Conservation (phyloP, 2,329 filamentous ascomycete genomes). For the Diaporthe caulivora region DNA sequence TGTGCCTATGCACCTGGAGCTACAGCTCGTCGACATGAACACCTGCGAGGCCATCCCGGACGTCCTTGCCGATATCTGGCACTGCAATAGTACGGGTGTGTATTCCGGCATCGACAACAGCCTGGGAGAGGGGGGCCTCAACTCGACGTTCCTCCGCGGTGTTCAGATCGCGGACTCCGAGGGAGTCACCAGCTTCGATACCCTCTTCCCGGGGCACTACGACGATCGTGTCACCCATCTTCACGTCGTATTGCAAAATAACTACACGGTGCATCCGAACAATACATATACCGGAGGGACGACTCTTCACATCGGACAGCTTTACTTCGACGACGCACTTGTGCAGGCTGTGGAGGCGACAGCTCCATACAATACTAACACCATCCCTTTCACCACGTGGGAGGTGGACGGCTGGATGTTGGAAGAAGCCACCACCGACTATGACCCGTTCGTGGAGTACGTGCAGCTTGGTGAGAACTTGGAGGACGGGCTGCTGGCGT, state of each 20-base stretch:
- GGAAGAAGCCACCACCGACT: constrained; percentile 47
- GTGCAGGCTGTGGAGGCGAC: constrained; percentile 52
- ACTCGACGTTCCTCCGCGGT: constrained; percentile 61
- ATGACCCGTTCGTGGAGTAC: constrained; percentile 66
- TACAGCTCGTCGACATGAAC: constrained; percentile 60
- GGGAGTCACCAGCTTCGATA: constrained; percentile 62
- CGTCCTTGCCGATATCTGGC: constrained; percentile 59
- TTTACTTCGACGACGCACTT: constrained; percentile 56
- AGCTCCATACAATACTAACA: constrained; percentile 54
- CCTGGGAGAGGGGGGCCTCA: constrained; percentile 49
- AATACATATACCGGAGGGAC: constrained; percentile 53
- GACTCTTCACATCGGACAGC: constrained; percentile 57
- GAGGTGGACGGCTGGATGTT: constrained; percentile 47
- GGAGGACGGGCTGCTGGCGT: constrained; percentile 28
- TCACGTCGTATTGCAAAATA: constrained; percentile 55
- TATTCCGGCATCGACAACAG: constrained; percentile 53
- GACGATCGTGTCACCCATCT: constrained; percentile 55
- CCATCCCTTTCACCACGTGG: constrained; percentile 47
- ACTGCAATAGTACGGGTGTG: constrained; percentile 59
- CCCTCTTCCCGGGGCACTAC: constrained; percentile 60
- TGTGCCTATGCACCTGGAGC: constrained; percentile 56
- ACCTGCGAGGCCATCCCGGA: constrained; percentile 55
- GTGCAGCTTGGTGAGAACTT: constrained; percentile 4
- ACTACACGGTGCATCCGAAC: constrained; percentile 50
- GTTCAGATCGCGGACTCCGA: constrained; percentile 59